These are phyloP conservation scores for Cladosporium phlei DNA, from an alignment of 2,329 filamentous ascomycete genomes.

Conservation along the genomic window DNA sequence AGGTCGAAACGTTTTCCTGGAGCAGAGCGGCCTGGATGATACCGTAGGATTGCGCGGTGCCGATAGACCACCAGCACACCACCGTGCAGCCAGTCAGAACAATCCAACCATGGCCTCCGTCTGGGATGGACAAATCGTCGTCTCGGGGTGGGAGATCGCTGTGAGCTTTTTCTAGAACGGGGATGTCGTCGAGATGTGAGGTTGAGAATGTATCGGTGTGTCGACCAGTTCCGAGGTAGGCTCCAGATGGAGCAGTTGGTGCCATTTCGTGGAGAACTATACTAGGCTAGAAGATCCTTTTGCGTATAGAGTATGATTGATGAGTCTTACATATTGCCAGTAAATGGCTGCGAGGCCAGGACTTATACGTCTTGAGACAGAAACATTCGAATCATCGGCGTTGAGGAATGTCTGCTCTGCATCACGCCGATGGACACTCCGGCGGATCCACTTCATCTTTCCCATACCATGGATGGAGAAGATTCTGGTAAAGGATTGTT, in stretches of 20 bases:
- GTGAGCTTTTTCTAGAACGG: conserved; percentile 1
- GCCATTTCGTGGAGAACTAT: neutral
- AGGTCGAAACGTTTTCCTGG: conserved; percentile 42
- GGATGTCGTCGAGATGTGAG: conserved; percentile 1
- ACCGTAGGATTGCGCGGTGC: conserved; percentile 56
- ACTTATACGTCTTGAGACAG: conserved; percentile 1
- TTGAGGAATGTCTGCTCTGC: neutral
- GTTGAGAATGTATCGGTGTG: neutral
- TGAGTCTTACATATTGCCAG: conserved; percentile 1
- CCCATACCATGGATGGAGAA: neutral
- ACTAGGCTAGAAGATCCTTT: too few relatives aligned
- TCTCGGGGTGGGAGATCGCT: neutral
- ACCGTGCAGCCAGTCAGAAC: conserved; percentile 13
- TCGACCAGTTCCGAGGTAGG: neutral
- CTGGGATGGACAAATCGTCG: conserved; percentile 7
- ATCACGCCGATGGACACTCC: conserved; percentile 5
- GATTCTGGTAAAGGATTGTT: neutral
- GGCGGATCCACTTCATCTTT: neutral
- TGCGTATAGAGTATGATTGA: neutral
- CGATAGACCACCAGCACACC: conserved; percentile 37
- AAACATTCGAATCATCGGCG: conserved; percentile 3
- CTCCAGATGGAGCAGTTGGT: neutral
- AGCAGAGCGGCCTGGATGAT: conserved; percentile 56
- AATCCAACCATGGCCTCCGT: conserved; percentile 7
- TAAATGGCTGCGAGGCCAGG: neutral